Base-by-base conservation (phyloP, 1,139 yeast genomes). In the Taiozyma sp. region DNA sequence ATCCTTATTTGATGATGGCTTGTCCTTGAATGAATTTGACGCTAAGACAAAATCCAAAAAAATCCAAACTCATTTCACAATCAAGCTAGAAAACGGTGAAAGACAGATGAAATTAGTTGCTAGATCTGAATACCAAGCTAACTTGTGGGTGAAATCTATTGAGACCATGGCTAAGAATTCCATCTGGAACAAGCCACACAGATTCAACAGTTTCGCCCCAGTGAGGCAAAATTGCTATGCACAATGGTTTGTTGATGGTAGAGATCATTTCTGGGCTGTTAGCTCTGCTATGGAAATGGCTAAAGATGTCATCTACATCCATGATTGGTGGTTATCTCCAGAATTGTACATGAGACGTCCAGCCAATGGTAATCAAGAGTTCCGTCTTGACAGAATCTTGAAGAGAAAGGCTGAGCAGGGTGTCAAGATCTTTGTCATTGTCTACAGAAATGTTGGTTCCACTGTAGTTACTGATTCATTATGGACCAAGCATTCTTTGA, bases 301-400 rank as follows among this genome's bases (percentile, higher is more conserved):
- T 1, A 84, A 84, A 61, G 99, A 93, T 71, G 95, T 88, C 1
- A 87, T 95, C 44, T 95, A 85, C 66, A 90, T 95, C 50, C 98
- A 93, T 66, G 99, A 93, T 66, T 95, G 99, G 99, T 95, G 99
- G 99, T 73, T 95, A 34, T 81, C 95, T 13, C 99, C 99, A 0
- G 99, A 95, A 66, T 68, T 93, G 12, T 93, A 95, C 62, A 73
- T 95, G 70, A 80, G 99, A 57, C 76, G 99, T 49, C 99, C 99
- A 0, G 93, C 97, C 0, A 87, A 89, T 67, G 97, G 97, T 14
- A 92, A 93, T 62, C 98, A 95, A 66, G 88, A 89, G 59, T 93
- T 92, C 85, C 80, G 99, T 65, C 72, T 95, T 47, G 99, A 95
- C 68, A 78, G 99, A 63, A 70, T 95, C 4, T 73, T 95, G 59